Percentiles rank a stretch among this genome's conserved stretches.
These are phyloP conservation scores for Sugiyamaella lignohabitans DNA, from an alignment of 805 yeast genomes.

Conservation along the genomic window DNA sequence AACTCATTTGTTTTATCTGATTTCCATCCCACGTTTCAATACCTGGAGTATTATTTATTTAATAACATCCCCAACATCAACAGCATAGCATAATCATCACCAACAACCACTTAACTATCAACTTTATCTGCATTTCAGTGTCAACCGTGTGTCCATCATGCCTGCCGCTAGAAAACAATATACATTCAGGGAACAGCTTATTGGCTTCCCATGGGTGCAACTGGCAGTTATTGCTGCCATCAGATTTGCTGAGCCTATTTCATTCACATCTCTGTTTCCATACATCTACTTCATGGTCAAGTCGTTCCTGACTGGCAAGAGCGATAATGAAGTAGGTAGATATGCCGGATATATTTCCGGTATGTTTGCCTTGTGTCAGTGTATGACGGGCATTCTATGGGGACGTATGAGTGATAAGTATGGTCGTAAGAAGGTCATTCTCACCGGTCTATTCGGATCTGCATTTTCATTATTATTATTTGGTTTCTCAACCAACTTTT, in stretches of 20 bases:
- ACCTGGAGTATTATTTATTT: no score
- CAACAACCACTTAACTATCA: no score
- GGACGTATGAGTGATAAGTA: conserved; percentile 47
- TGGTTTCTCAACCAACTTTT: conserved; percentile 49
- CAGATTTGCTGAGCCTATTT: conserved; percentile 55
- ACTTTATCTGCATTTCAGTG: no score
- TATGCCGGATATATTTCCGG: conserved; percentile 60
- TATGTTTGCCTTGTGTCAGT: conserved; percentile 56
- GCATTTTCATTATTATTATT: conserved; percentile 42
- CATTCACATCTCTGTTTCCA: conserved; percentile 59
- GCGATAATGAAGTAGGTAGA: conserved; percentile 45
- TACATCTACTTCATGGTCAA: conserved; percentile 58
- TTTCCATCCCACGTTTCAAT: no score
- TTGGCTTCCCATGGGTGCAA: conserved; percentile 53
- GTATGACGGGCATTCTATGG: conserved; percentile 54
- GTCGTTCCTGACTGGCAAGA: conserved; percentile 46
- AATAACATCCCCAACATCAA: no score
- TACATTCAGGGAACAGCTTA: conserved; percentile 40
- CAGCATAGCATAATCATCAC: no score
- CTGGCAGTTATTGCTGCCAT: conserved; percentile 37
- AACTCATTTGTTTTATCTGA: no score
- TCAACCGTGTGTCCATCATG: no score
- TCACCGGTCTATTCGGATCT: conserved; percentile 50
- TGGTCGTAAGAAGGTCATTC: conserved; percentile 51
- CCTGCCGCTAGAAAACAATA: no score